These are phyloP conservation scores for Akebia trifoliata DNA, from an alignment of 164 flowering plant species.

Conservation along the genomic window DNA sequence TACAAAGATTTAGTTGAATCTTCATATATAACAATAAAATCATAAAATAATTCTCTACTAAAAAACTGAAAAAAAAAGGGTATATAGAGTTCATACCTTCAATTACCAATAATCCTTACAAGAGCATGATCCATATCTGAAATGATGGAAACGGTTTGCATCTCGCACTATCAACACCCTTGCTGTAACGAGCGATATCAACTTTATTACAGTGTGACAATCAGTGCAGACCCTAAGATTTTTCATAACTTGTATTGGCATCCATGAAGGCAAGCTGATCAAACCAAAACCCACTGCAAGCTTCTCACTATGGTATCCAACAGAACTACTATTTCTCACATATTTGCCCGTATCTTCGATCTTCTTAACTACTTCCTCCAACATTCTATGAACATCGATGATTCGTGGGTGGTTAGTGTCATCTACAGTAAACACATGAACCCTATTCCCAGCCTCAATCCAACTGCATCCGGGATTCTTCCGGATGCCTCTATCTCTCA, in stretches of 20 bases:
- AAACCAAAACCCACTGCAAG: constrained; percentile 7
- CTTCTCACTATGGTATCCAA: constrained; percentile 6
- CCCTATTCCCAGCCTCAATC: constrained; percentile 5
- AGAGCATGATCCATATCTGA: constrained; percentile 3
- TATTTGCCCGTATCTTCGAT: constrained; percentile 5
- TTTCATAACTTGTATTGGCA: constrained; percentile 7
- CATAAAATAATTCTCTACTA: not conserved
- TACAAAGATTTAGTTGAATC: too few relatives aligned
- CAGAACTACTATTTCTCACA: not conserved
- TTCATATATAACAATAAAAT: not conserved
- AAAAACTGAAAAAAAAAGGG: not conserved
- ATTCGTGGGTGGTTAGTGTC: constrained; percentile 8
- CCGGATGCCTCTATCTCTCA: constrained; percentile 4
- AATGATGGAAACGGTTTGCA: constrained; percentile 8
- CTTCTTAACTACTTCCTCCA: constrained; percentile 6
- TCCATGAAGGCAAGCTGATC: not conserved
- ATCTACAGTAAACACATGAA: constrained; percentile 5
- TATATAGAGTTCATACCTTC: not conserved
- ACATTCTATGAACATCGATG: not conserved
- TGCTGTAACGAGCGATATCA: not conserved
- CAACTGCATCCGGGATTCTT: constrained; percentile 7
- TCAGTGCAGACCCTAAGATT: constrained; percentile 5
- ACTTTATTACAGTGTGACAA: constrained; percentile 4
- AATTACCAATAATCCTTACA: constrained; percentile 3
- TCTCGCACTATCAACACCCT: constrained; percentile 5